Conservation (phyloP, 495 filamentous ascomycete species). For the Xylaria cubensis region DNA sequence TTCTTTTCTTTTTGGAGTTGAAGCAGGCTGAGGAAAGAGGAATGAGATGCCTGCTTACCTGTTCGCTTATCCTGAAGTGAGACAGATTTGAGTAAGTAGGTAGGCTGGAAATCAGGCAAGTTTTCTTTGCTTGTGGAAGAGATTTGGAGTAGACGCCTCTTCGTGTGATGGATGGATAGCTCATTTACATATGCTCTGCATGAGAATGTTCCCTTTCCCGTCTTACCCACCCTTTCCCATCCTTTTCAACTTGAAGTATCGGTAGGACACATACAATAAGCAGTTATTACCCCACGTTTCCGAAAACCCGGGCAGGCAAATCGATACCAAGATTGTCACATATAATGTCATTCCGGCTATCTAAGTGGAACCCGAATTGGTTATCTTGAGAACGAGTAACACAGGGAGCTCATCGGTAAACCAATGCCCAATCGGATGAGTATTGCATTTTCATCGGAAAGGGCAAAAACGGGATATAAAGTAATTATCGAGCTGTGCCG, state of each 20-base stretch:
- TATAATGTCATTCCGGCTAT: not conserved
- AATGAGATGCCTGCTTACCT: not conserved
- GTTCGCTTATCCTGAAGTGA: not conserved
- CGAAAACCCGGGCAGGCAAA: not conserved
- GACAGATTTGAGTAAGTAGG: constrained; percentile 6
- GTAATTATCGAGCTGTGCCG: not conserved
- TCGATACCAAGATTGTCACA: not conserved
- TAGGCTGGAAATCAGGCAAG: not conserved
- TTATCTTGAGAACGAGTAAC: constrained; percentile 1
- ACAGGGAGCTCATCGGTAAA: not conserved
- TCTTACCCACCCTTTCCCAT: not conserved
- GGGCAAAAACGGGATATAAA: not conserved
- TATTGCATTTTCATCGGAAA: constrained; percentile 11
- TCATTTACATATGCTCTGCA: not conserved
- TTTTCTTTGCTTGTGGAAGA: not conserved
- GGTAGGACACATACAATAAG: not conserved
- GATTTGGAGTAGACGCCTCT: not conserved
- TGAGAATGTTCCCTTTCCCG: not conserved
- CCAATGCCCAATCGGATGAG: not conserved
- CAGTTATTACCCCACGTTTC: constrained; percentile 14
- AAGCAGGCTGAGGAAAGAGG: not conserved
- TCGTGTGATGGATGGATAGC: not conserved
- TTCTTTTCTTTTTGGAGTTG: not conserved
- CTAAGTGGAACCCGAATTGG: not conserved
- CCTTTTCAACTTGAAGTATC: not conserved